Base-by-base conservation (phyloP, 139 green algal species). In the Chlorella sp. region DNA sequence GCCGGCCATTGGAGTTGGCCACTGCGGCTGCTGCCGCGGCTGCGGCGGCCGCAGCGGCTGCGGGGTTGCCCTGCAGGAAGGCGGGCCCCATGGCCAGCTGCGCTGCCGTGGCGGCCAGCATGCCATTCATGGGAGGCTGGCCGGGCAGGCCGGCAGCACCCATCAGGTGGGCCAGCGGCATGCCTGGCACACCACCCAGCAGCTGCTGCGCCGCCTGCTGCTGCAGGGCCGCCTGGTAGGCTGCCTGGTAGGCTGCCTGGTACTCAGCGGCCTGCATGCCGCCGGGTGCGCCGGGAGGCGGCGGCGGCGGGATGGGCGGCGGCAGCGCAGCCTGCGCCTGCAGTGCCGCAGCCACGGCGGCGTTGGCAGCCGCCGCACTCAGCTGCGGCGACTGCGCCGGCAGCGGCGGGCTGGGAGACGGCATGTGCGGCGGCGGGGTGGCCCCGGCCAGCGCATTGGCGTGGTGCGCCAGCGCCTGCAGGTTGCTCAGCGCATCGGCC, bases 191-290 rank as follows among this genome's bases (percentile, higher is more conserved):
- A 60, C 85, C 67, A 32, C 76, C 80, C 34, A 89, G 57, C 36
- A 85, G 74, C 51, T 78, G 55, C 57, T 91, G 81, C 63, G 79
- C 82, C 13, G 85, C 78, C 86, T 97, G 94, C 84, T 94, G 93
- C 72, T 94, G 89, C 89, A 98, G 87, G 3, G 95, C 95, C 15
- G 94, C 94, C 74, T 90, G 80, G 82, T 96, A 98, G 0, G 95
- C 95, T 36, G 95, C 95, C 85, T 96, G 91, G 81, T 98, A 98
- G 1, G 95, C 95, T 57, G 94, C 95, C 87, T 97, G 93, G 80
- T 97, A 97, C 76, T 98, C 93, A 30, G 56, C 56, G 11, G 55
- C 63, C 38, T 60, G 51, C 47, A 72, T 51, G 65, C 67, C 47
- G 32, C 36, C 34, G n/a, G n/a, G n/a, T n/a, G n/a, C n/a, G n/a